Evolutionary conservation across 2,329 filamentous ascomycete genomes (phyloP).

Genomic region (Calonectria montana): DNA sequence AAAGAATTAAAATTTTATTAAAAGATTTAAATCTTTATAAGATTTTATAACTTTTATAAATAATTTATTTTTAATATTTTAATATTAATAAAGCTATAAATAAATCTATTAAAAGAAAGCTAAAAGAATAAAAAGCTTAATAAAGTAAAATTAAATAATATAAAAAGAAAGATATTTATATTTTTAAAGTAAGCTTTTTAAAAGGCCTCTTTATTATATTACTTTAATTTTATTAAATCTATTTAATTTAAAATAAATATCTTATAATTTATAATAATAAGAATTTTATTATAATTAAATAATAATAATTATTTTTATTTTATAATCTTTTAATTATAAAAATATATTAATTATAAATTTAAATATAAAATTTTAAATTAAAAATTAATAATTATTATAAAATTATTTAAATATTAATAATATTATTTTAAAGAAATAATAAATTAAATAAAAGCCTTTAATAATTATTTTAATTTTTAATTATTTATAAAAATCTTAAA

Average conservation of each 20-base stretch:
- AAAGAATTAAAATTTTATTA: not conserved
- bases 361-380: not conserved
- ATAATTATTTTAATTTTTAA: slow-evolving; percentile 8
- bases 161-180: too few species aligned
- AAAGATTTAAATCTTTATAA: not conserved
- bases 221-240: too few species aligned
- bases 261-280: not conserved
- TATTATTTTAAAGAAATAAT: slow-evolving; percentile 7
- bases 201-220: too few species aligned
- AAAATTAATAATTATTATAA: not conserved
- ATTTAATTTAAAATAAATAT: too few species aligned
- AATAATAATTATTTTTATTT: not conserved
- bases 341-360: not conserved
- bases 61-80: not conserved
- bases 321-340: not conserved
- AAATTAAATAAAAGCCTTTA: not conserved
- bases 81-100: too few species aligned
- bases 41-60: not conserved
- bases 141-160: too few species aligned
- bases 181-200: too few species aligned
- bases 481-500: not conserved
- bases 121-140: too few species aligned
- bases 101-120: not conserved
- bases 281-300: not conserved
- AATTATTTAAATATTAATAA: not conserved